Percentiles rank a stretch among this genome's conserved stretches.
Evolutionary conservation across 2,329 filamentous ascomycete species (phyloP).

Genomic region (Ophiostoma ips): DNA sequence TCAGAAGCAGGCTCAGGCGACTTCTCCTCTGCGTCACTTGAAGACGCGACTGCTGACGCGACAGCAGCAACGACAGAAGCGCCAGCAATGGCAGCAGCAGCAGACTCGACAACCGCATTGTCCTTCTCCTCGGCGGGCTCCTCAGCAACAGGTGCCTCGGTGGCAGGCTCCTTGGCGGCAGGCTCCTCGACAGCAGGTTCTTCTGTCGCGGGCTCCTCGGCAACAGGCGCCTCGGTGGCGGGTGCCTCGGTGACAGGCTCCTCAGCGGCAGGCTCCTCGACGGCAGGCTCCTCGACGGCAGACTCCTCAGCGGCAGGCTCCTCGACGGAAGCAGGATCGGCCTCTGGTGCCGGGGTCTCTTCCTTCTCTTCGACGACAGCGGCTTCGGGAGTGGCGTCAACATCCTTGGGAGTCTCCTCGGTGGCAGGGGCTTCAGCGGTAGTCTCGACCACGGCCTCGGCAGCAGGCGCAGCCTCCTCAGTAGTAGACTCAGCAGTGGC

Average conservation of each 20-base stretch:
- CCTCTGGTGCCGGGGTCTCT: too few species aligned
- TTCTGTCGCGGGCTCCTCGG: not conserved
- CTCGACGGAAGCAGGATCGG: not conserved
- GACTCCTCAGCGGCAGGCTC: constrained; percentile 6
- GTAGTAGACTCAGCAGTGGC: not conserved
- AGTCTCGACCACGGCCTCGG: not conserved
- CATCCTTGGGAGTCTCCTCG: not conserved
- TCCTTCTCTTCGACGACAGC: not conserved
- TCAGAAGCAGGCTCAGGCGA: not conserved
- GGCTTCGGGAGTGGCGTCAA: not conserved
- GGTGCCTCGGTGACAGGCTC: not conserved
- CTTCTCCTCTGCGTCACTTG: not conserved
- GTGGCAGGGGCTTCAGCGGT: not conserved
- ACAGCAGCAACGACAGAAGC: not conserved
- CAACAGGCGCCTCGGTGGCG: constrained; percentile 5
- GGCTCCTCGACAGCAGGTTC: not conserved
- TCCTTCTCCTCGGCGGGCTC: not conserved
- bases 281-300: not conserved
- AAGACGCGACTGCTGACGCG: not conserved
- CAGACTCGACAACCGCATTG: not conserved
- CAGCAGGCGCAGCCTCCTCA: not conserved
- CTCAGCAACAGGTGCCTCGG: not conserved
- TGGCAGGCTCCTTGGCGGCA: not conserved
- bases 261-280: not conserved
- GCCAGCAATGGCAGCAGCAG: not conserved